These are phyloP conservation scores for Podospora comata DNA, from an alignment of 495 filamentous ascomycete species.

Conservation along the genomic window DNA sequence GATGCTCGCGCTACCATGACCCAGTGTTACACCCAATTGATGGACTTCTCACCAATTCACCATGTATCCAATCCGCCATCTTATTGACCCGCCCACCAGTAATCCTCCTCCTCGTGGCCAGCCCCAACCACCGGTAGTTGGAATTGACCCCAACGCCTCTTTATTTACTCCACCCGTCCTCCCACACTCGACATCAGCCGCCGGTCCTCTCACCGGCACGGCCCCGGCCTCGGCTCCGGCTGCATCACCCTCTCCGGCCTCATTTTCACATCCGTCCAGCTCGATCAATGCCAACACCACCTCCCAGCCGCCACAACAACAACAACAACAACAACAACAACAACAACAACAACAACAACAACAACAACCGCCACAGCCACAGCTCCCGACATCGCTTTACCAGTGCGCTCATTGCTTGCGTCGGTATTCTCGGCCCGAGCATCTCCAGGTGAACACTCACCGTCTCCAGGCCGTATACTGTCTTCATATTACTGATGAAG, in stretches of 20 bases:
- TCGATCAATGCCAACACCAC: neutral
- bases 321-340: neutral
- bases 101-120: neutral
- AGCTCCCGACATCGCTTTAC: constrained; percentile 39
- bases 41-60: constrained; percentile 1
- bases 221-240: constrained; percentile 2
- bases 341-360: neutral
- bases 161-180: neutral
- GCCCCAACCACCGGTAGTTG: neutral
- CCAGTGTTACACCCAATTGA: constrained; percentile 2
- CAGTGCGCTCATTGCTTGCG: constrained; percentile 55
- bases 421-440: constrained; percentile 54
- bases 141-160: neutral
- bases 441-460: constrained; percentile 39
- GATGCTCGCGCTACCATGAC: neutral
- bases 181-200: neutral
- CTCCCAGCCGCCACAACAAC: neutral
- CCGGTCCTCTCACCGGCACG: neutral
- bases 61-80: constrained; percentile 24
- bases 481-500: constrained; percentile 6
- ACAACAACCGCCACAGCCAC: neutral
- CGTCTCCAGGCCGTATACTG: neutral
- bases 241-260: neutral
- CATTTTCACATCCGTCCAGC: neutral
- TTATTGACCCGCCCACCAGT: constrained; percentile 22